Evolutionary conservation across 352 stramenopile species (phyloP).

Genomic region (Thalassiosira gravida): DNA sequence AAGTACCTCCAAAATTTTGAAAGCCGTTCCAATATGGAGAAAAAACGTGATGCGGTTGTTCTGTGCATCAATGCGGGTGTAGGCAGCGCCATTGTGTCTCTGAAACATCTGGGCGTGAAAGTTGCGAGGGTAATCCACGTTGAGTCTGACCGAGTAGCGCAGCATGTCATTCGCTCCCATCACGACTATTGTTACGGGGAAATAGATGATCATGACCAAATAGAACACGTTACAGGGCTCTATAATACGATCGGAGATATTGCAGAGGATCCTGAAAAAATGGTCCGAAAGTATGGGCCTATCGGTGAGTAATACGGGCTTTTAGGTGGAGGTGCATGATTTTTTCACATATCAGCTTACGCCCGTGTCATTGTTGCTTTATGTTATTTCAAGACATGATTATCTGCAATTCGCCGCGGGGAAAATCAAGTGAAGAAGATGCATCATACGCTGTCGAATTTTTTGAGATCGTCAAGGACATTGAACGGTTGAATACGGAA

Average conservation of each 20-base stretch:
- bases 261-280: constrained; percentile 23
- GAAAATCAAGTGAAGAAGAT: constrained; percentile 18
- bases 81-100: constrained; percentile 47
- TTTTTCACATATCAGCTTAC: not conserved
- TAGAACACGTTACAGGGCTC: constrained; percentile 54
- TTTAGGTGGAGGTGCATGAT: not conserved
- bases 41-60: constrained; percentile 51
- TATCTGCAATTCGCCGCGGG: constrained; percentile 21
- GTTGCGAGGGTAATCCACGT: constrained; percentile 65
- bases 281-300: constrained; percentile 50
- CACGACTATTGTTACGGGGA: constrained; percentile 61
- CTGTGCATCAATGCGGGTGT: constrained; percentile 71
- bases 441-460: constrained; percentile 32
- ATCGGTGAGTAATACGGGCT: constrained; percentile 51
- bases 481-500: constrained; percentile 55
- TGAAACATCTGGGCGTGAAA: constrained; percentile 61
- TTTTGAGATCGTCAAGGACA: constrained; percentile 67
- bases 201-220: constrained; percentile 47
- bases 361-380: not conserved
- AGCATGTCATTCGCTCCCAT: constrained; percentile 59
- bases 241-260: constrained; percentile 60
- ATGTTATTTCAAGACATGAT: constrained; percentile 44
- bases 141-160: constrained; percentile 63
- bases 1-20: constrained; percentile 17
- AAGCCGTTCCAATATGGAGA: constrained; percentile 5